Base-by-base conservation (phyloP, 2,329 filamentous ascomycete genomes). In the Septoria petroselini region DNA sequence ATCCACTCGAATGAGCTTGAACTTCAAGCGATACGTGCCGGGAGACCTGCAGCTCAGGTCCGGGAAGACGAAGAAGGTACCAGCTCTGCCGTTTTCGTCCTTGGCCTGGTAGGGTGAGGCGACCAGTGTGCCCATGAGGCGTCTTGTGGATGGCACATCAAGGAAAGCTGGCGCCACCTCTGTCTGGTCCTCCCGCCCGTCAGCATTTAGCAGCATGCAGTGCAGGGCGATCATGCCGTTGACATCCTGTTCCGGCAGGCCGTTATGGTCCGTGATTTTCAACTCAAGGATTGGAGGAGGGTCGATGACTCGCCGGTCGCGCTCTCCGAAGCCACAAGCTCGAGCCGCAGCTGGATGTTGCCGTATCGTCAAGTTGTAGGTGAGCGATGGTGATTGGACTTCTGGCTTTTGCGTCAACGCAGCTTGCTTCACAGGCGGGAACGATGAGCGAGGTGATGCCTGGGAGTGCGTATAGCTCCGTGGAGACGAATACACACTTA, bases 11-110 rank as follows among this genome's bases (percentile, higher is more conserved):
- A 90, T 81, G 17, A 91, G 74, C 30, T 81, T 81, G 66, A 93
- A 91, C 39, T 81, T 82, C 47, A 93, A 76, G 14, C 85, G 77
- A 67, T 87, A 93, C n/a, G 75, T 74, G 15, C 88, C 88, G 1
- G 87, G 83, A 0, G 85, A 90, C 27, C 88, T 80, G 65, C 86
- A 89, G 3, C 85, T 90, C 15, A 93, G 75, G 64, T 93, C 88
- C 0, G 86, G 85, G 65, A 93, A 93, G 65, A 86, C 88, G 68
- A 91, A 93, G 73, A 91, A 93, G 63, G 85, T 89, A 1, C 88
- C 87, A 55, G 89, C 84, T 17, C 80, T 70, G 45, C 82, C 81
- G 45, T 82, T 75, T 62, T 91, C 86, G 64, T 93, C 88, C 46
- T 80, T 76, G 6, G 86, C 87, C 4, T 87, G 81, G 58, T 89